phyloP scores from a whole-genome alignment of 441 rosid species.

The Bocquillonia castaneifolia region DNA sequence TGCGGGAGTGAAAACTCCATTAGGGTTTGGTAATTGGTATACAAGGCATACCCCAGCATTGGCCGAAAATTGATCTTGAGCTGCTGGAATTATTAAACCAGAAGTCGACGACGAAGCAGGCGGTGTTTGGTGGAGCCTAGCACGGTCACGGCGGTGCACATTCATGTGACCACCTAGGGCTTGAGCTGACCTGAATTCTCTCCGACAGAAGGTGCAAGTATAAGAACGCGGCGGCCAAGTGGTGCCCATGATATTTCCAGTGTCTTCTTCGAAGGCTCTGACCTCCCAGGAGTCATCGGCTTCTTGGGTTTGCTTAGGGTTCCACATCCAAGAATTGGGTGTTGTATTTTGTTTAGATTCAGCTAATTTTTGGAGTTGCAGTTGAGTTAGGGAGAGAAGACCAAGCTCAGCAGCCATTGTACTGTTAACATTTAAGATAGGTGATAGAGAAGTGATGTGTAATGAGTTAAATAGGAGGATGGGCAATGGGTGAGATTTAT shows the following conservation, averaged over 20 bases:
- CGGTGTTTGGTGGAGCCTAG: slow-evolving; percentile 52
- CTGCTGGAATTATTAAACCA: slow-evolving; percentile 38
- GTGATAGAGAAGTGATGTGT: slow-evolving; percentile 28
- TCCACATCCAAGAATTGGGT: slow-evolving; percentile 58
- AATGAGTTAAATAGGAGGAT: slow-evolving; percentile 31
- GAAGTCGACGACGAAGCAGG: slow-evolving; percentile 30
- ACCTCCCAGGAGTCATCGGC: slow-evolving; percentile 95
- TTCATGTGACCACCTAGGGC: slow-evolving; percentile 99
- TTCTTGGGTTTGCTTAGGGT: slow-evolving; percentile 40
- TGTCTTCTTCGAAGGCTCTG: slow-evolving; percentile 80
- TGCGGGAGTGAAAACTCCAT: slow-evolving; percentile 32
- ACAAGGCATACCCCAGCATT: slow-evolving; percentile 48
- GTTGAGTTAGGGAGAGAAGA: slow-evolving; percentile 34
- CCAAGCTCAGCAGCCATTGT: slow-evolving; percentile 46
- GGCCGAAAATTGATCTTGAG: slow-evolving; percentile 41
- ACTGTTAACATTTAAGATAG: slow-evolving; percentile 28
- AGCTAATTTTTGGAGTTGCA: slow-evolving; percentile 20
- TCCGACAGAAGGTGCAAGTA: slow-evolving; percentile 80
- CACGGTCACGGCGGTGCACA: slow-evolving; percentile 94
- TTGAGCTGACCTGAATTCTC: slow-evolving; percentile 93
- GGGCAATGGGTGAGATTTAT: slow-evolving; percentile 18
- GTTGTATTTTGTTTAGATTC: slow-evolving; percentile 28
- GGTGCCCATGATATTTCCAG: slow-evolving; percentile 59
- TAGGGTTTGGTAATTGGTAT: slow-evolving; percentile 68
- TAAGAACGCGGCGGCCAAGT: slow-evolving; percentile 98